Conservation (phyloP, 148 eudicot species). For the Vaccinium myrtillus region DNA sequence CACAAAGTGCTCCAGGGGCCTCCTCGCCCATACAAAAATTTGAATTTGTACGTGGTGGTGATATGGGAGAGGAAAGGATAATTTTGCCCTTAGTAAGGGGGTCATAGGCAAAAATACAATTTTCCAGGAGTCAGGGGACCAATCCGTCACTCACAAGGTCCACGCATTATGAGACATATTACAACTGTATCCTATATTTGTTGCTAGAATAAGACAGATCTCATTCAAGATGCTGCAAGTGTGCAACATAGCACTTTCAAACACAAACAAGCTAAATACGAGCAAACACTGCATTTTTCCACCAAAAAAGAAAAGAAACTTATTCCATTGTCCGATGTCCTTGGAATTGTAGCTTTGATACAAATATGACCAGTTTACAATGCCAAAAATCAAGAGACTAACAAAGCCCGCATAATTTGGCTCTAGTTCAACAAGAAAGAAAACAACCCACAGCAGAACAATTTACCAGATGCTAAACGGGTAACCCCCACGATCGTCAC, state of each 20-base stretch:
- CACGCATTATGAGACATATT: neutral
- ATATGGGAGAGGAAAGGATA: no score
- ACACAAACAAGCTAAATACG: neutral
- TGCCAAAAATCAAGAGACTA: conserved; percentile 18
- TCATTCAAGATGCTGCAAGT: no score
- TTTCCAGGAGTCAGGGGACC: neutral
- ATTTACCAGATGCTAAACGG: conserved; percentile 8
- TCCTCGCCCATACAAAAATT: no score
- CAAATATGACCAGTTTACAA: neutral
- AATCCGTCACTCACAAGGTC: neutral
- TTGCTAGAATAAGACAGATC: no score
- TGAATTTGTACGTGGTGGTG: no score
- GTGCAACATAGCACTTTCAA: neutral
- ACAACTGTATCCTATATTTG: neutral
- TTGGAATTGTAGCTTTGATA: neutral
- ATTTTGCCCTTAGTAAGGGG: no score
- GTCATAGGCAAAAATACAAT: neutral
- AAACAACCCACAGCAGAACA: neutral
- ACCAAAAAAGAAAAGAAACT: neutral
- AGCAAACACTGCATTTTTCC: neutral
- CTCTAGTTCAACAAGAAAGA: neutral
- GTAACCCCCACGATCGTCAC: neutral
- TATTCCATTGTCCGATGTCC: conserved; percentile 3
- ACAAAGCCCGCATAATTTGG: neutral
- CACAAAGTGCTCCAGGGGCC: no score